These are phyloP conservation scores for Termitomyces eurrhizus DNA, from an alignment of 768 basidiomycete genomes.

Conservation along the genomic window DNA sequence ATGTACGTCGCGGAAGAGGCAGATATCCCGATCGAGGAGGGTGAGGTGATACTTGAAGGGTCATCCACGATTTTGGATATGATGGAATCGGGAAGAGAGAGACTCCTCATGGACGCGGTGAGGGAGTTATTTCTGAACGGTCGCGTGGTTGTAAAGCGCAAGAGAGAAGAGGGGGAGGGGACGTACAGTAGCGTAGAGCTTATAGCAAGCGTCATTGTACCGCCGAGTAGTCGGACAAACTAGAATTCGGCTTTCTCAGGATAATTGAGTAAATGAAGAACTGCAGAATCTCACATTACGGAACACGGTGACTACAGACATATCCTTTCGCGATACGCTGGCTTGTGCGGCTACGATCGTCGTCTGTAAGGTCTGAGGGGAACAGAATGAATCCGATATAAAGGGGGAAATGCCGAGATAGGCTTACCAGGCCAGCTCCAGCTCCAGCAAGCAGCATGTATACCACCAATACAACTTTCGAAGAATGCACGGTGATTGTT, in stretches of 20 bases:
- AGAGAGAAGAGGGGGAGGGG: neutral
- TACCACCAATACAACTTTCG: slow-evolving; percentile 48
- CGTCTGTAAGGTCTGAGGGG: slow-evolving; percentile 48
- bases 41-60: slow-evolving; percentile 33
- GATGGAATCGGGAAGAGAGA: slow-evolving; percentile 31
- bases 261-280: neutral
- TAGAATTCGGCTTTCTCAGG: slow-evolving; percentile 16
- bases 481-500: slow-evolving; percentile 47
- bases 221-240: slow-evolving; percentile 70
- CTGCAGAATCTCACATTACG: slow-evolving; percentile 42
- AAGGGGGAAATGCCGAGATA: slow-evolving; percentile 18
- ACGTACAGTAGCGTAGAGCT: slow-evolving; percentile 54
- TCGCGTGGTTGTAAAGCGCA: neutral
- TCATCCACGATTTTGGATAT: slow-evolving; percentile 46
- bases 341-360: slow-evolving; percentile 74
- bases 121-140: slow-evolving; percentile 44
- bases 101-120: slow-evolving; percentile 32
- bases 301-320: slow-evolving; percentile 73
- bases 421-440: slow-evolving; percentile 52
- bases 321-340: slow-evolving; percentile 63
- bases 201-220: slow-evolving; percentile 62
- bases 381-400: no score
- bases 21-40: slow-evolving; percentile 33
- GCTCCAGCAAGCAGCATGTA: slow-evolving; percentile 58
- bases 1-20: slow-evolving; percentile 33